Evolutionary conservation across 1,284 basidiomycete species (phyloP).

Genomic region (Cystobasidium sp.): DNA sequence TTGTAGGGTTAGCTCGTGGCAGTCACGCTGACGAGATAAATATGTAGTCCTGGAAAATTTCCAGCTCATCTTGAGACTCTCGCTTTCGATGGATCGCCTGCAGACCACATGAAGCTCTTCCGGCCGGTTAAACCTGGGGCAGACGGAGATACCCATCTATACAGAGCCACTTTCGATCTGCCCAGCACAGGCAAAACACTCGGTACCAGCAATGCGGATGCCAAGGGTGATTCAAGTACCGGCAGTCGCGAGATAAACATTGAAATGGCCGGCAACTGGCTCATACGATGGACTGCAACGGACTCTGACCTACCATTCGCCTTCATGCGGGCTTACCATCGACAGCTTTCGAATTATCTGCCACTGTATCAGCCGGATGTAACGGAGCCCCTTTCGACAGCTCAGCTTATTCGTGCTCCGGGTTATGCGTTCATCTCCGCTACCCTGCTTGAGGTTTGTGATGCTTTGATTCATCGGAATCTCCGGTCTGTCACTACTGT

Average conservation of each 20-base stretch:
- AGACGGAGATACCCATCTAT: slow-evolving; percentile 13
- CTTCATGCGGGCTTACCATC: slow-evolving; percentile 63
- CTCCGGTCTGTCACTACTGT: slow-evolving; percentile 56
- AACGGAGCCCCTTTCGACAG: neutral
- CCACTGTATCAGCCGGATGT: slow-evolving; percentile 53
- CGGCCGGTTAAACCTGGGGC: slow-evolving; percentile 5
- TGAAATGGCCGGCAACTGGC: slow-evolving; percentile 46
- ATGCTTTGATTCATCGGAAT: slow-evolving; percentile 54
- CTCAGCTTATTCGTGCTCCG: slow-evolving; percentile 58
- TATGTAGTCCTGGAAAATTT: slow-evolving; percentile 46
- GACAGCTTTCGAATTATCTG: slow-evolving; percentile 60
- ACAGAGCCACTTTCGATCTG: slow-evolving; percentile 14
- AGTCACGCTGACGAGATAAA: slow-evolving; percentile 39
- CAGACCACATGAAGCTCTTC: slow-evolving; percentile 44
- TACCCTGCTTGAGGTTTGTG: slow-evolving; percentile 54
- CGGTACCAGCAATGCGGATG: neutral
- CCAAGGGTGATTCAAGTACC: neutral
- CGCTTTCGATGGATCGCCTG: slow-evolving; percentile 34
- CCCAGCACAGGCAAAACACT: neutral
- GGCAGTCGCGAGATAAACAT: slow-evolving; percentile 19
- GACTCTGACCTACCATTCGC: slow-evolving; percentile 63
- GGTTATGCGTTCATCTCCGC: slow-evolving; percentile 57
- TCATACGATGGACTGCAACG: slow-evolving; percentile 56
- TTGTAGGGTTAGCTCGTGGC: neutral
- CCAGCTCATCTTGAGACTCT: slow-evolving; percentile 43